Conservation (phyloP, 495 filamentous ascomycete species). For the Coniosporium apollinis region DNA sequence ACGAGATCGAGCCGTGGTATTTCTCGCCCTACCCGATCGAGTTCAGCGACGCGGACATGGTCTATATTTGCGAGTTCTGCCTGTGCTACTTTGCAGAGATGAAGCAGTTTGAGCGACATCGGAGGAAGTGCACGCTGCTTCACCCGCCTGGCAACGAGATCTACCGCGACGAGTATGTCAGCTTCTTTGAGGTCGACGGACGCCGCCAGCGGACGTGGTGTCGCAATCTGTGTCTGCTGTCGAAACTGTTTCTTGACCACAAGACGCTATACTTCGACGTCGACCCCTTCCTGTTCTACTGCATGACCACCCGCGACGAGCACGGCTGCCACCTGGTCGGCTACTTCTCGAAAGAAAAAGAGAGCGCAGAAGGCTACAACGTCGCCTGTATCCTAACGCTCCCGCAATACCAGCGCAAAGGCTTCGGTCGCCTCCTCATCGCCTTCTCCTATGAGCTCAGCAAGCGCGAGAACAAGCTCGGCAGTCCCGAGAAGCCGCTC, state of each 20-base stretch:
- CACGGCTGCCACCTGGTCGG: conserved; percentile 86
- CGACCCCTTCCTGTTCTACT: conserved; percentile 96
- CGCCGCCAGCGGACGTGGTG: conserved; percentile 93
- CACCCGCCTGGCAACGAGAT: conserved; percentile 97
- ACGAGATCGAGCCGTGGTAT: conserved; percentile 93
- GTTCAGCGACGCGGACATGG: conserved; percentile 68
- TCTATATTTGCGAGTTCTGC: conserved; percentile 97
- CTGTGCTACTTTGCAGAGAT: conserved; percentile 72
- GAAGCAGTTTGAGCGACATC: conserved; percentile 67
- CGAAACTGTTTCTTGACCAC: conserved; percentile 94
- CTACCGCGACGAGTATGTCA: conserved; percentile 85
- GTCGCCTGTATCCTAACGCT: conserved; percentile 93
- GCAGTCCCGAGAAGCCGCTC: conserved; percentile 90
- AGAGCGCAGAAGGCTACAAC: conserved; percentile 90
- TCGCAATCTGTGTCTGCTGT: conserved; percentile 83
- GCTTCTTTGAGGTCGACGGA: conserved; percentile 95
- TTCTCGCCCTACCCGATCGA: conserved; percentile 90
- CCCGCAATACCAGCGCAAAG: conserved; percentile 87
- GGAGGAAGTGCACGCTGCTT: conserved; percentile 74
- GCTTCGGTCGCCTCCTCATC: conserved; percentile 83
- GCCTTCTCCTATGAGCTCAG: conserved; percentile 96
- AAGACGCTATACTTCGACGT: conserved; percentile 99
- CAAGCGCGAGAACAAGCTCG: conserved; percentile 85
- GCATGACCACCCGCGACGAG: conserved; percentile 78
- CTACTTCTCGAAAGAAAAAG: conserved; percentile 97